These are phyloP conservation scores for Rhizophagus prolifer DNA, from an alignment of 192 early-diverging fungal genomes.

Conservation along the genomic window DNA sequence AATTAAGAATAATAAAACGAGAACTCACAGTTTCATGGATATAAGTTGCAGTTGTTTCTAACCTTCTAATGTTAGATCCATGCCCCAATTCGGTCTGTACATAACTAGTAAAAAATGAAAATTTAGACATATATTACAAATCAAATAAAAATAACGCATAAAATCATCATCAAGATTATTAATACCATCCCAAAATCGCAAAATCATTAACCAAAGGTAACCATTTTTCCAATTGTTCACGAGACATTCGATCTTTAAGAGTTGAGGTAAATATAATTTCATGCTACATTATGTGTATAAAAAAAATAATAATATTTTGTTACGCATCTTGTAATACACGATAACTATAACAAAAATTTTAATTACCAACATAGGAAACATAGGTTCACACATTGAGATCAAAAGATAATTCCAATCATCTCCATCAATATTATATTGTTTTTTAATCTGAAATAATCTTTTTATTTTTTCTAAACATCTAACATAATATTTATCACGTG, in stretches of 20 bases:
- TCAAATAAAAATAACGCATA: too few species aligned
- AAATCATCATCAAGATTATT: background rate
- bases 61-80: slow-evolving; percentile 77
- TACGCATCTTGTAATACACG: slow-evolving; percentile 26
- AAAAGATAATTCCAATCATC: slow-evolving; percentile 70
- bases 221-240: slow-evolving; percentile 43
- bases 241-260: slow-evolving; percentile 38
- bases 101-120: slow-evolving; percentile 37
- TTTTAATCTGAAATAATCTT: slow-evolving; percentile 56
- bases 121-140: background rate
- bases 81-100: slow-evolving; percentile 63
- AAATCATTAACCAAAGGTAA: slow-evolving; percentile 54
- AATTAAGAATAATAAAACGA: background rate
- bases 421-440: slow-evolving; percentile 66
- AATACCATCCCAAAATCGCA: slow-evolving; percentile 61
- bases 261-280: slow-evolving; percentile 43
- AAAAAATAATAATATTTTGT: background rate
- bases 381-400: slow-evolving; percentile 48
- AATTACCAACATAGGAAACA: slow-evolving; percentile 48
- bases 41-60: slow-evolving; percentile 86
- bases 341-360: slow-evolving; percentile 16
- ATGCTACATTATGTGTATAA: slow-evolving; percentile 29
- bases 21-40: slow-evolving; percentile 51
- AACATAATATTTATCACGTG: slow-evolving; percentile 37
- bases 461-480: slow-evolving; percentile 41